Evolutionary conservation across 148 eudicot species (phyloP).

Genomic region (Mesembryanthemum crystallinum): DNA sequence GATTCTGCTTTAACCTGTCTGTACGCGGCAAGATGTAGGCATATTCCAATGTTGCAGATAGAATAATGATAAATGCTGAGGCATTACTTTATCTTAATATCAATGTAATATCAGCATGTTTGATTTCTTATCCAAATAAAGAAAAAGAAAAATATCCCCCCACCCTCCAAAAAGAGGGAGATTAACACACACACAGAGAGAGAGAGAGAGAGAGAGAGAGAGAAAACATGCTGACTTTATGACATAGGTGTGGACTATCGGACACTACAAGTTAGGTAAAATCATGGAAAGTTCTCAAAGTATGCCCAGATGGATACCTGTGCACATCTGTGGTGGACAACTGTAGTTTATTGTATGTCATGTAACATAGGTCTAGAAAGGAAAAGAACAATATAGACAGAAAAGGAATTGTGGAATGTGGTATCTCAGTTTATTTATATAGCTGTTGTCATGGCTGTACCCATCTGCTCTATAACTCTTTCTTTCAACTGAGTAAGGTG

Average conservation of each 20-base stretch:
- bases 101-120: neutral
- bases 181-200: no score
- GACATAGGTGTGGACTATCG: neutral
- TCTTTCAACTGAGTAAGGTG: neutral
- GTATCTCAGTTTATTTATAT: neutral
- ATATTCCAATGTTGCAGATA: neutral
- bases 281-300: neutral
- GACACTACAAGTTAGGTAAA: neutral
- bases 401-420: neutral
- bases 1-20: neutral
- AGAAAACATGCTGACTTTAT: no score
- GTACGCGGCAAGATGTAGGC: conserved; percentile 1
- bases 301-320: neutral
- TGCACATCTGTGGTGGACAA: neutral
- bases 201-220: no score
- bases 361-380: neutral
- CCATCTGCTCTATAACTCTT: neutral
- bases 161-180: no score
- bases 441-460: neutral
- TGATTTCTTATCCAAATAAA: no score
- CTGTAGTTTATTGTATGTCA: neutral
- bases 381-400: neutral
- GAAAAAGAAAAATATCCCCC: no score
- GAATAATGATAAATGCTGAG: neutral
- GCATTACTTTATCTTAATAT: neutral